Conservation (phyloP, 345 rosid genomes). For the Murraya paniculata region DNA sequence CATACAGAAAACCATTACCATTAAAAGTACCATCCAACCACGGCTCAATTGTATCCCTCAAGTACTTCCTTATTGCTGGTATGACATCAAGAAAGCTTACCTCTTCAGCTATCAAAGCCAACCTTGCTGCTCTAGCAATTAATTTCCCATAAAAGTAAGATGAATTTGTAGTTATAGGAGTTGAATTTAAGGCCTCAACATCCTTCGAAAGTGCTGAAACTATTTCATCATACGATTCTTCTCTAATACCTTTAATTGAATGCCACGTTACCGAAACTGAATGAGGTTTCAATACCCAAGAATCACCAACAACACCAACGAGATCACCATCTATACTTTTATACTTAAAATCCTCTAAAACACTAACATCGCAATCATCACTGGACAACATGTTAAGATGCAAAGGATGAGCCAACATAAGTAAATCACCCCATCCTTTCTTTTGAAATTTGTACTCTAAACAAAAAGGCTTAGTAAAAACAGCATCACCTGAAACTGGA, state of each 20-base stretch:
- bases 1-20: slow-evolving; percentile 77
- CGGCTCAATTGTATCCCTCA: slow-evolving; percentile 76
- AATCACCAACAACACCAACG: slow-evolving; percentile 79
- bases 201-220: slow-evolving; percentile 64
- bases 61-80: slow-evolving; percentile 53
- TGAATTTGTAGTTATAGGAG: slow-evolving; percentile 44
- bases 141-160: slow-evolving; percentile 81
- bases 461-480: slow-evolving; percentile 61
- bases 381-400: slow-evolving; percentile 57
- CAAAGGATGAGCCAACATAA: slow-evolving; percentile 90
- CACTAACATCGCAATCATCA: slow-evolving; percentile 35
- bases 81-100: slow-evolving; percentile 59
- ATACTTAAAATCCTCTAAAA: slow-evolving; percentile 59
- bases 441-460: slow-evolving; percentile 82
- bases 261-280: slow-evolving; percentile 85
- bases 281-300: slow-evolving; percentile 63
- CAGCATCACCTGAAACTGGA: slow-evolving; percentile 74
- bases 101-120: slow-evolving; percentile 91
- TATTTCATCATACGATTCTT: slow-evolving; percentile 52
- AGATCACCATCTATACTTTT: slow-evolving; percentile 85
- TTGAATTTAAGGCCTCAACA: slow-evolving; percentile 53
- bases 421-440: slow-evolving; percentile 88
- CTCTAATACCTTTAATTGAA: slow-evolving; percentile 60
- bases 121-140: slow-evolving; percentile 83
- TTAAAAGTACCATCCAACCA: slow-evolving; percentile 81